Evolutionary conservation across 108 stramenopile genomes (phyloP).

Genomic region (Fragilariopsis cylindrus): DNA sequence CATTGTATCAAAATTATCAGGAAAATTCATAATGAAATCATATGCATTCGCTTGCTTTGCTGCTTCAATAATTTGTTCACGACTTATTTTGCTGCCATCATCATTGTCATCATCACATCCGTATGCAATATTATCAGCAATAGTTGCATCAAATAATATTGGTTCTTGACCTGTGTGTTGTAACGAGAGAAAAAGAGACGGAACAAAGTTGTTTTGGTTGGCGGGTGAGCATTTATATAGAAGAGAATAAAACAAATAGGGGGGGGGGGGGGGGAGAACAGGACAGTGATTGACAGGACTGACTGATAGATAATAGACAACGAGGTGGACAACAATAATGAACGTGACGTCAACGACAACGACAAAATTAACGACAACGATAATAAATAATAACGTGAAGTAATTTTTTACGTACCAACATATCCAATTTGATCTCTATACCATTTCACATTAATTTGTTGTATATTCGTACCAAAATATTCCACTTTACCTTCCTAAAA

Average conservation of each 20-base stretch:
- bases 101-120: conserved; percentile 49
- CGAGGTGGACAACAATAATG: too few relatives aligned
- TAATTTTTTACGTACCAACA: conserved; percentile 38
- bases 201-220: too few relatives aligned
- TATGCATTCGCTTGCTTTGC: conserved; percentile 88
- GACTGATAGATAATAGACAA: too few relatives aligned
- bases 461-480: conserved; percentile 82
- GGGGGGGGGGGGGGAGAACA: too few relatives aligned
- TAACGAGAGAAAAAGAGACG: background rate
- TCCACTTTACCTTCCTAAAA: conserved; percentile 59
- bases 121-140: conserved; percentile 89
- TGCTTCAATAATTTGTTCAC: conserved; percentile 75
- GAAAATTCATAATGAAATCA: conserved; percentile 79
- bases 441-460: conserved; percentile 69
- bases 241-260: too few relatives aligned
- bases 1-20: conserved; percentile 51
- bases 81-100: conserved; percentile 11
- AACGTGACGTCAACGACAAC: too few relatives aligned
- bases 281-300: too few relatives aligned
- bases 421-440: conserved; percentile 86
- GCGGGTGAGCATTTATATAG: too few relatives aligned
- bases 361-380: too few relatives aligned
- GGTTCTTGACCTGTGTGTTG: conserved; percentile 77
- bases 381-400: too few relatives aligned
- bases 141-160: conserved; percentile 82